These are phyloP conservation scores for Craspedostauros australis DNA, from an alignment of 108 stramenopile genomes.

Conservation along the genomic window DNA sequence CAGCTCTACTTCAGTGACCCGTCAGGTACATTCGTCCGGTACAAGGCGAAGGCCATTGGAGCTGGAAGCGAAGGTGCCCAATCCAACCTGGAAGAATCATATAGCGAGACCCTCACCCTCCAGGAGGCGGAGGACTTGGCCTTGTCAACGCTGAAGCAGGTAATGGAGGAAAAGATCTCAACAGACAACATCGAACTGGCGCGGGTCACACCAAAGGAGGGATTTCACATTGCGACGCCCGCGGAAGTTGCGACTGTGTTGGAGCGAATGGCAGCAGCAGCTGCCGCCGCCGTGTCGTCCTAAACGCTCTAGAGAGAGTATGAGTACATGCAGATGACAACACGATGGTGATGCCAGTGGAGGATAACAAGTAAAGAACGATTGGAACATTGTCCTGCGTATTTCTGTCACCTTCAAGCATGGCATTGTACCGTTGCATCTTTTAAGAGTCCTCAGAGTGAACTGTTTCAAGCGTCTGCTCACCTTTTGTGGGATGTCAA, in stretches of 20 bases:
- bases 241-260: slow-evolving; percentile 83
- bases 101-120: slow-evolving; percentile 89
- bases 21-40: slow-evolving; percentile 94
- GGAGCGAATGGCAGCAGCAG: slow-evolving; percentile 54
- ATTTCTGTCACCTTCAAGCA: too few species aligned
- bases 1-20: slow-evolving; percentile 99
- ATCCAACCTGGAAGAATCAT: slow-evolving; percentile 90
- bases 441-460: too few species aligned
- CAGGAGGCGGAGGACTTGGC: slow-evolving; percentile 94
- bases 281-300: too few species aligned
- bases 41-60: slow-evolving; percentile 99
- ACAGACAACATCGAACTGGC: slow-evolving; percentile 95
- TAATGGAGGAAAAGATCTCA: slow-evolving; percentile 99
- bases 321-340: too few species aligned
- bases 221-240: slow-evolving; percentile 80
- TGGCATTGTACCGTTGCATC: not conserved
- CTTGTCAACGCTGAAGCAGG: slow-evolving; percentile 91
- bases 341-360: not conserved
- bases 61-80: slow-evolving; percentile 97
- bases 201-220: slow-evolving; percentile 82
- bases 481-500: too few species aligned
- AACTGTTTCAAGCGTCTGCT: too few species aligned
- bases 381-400: too few species aligned
- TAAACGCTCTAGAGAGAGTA: too few species aligned
- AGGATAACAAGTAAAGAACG: too few species aligned